Conservation (phyloP, 257 asterid species). For the Solanum chiquidenum region DNA sequence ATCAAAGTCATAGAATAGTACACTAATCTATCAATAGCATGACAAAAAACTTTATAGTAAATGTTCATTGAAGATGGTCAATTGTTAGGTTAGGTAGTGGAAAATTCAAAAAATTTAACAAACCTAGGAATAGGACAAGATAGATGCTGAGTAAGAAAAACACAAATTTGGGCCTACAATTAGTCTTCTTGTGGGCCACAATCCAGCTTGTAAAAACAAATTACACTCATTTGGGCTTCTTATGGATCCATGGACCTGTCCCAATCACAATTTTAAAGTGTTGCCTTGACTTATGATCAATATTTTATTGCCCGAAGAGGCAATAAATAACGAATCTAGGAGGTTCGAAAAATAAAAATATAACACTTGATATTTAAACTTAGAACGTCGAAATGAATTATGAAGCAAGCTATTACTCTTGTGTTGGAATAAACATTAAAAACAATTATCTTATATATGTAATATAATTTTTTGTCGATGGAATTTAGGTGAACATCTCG, state of each 20-base stretch:
- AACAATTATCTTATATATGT: too few relatives aligned
- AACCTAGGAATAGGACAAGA: background rate
- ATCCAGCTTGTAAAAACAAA: background rate
- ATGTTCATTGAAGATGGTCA: background rate
- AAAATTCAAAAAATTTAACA: background rate
- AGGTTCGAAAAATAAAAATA: background rate
- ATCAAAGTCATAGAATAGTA: background rate
- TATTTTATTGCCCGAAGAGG: too few relatives aligned
- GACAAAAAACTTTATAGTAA: background rate
- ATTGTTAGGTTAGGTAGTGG: background rate
- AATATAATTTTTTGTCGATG: too few relatives aligned
- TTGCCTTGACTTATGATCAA: background rate
- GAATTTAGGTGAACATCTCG: fast-evolving
- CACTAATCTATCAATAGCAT: background rate
- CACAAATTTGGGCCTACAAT: background rate
- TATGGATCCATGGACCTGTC: background rate
- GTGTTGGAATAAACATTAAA: too few relatives aligned
- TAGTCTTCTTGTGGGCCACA: background rate
- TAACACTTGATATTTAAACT: too few relatives aligned
- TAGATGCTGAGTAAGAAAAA: background rate
- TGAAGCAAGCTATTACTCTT: background rate
- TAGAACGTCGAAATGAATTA: background rate
- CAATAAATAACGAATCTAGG: background rate
- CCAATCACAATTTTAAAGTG: background rate
- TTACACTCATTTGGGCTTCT: background rate